Evolutionary conservation across 441 rosid genomes (phyloP), one percentile per base, ranked within the genome.

Genomic region (Viola pubescens): DNA sequence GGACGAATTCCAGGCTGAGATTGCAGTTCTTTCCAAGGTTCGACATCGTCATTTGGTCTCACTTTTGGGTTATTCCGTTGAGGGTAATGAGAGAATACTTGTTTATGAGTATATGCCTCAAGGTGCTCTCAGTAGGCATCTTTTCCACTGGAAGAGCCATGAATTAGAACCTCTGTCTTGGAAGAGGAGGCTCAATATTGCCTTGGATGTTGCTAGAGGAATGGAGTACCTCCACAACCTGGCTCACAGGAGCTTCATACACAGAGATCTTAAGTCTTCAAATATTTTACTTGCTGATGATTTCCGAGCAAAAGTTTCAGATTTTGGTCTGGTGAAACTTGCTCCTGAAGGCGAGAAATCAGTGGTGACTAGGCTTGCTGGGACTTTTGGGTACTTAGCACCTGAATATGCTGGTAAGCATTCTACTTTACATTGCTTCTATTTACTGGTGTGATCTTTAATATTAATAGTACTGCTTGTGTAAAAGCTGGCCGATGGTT

Each of bases 301-400:
- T 77, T 86, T 72, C 73, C 71, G 70, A 63, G 94, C 94, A n/a
- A 86, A 84, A 75, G 80, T 86, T 65, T 80, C 90, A 4, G 94
- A 86, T 63, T 86, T 86, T 12, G 94, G 94, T 46, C 69, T 86
- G 69, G 94, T 86, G 56, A 84, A 82, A 75, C 86, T 84, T 56
- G 94, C 94, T 49, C 94, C 94, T 34, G 80, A 86, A 50, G 82
- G 86, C 4, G 79, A 82, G 65, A 80, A 79, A 59, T 84, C 94
- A 16, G 68, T 86, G 8, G 82, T 64, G 42, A 86, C 94, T 9
- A 74, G 85, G 72, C 88, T 86, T 64, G 94, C 90, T 4, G 94
- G 94, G 26, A 86, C 90, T 48, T 84, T 82, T 63, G 95, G 95
- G 56, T 87, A 87, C 74, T 71, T 87, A 54, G 95, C 95, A 11